Base-by-base conservation (phyloP, 495 filamentous ascomycete species). In the Haplographium delicatum region DNA sequence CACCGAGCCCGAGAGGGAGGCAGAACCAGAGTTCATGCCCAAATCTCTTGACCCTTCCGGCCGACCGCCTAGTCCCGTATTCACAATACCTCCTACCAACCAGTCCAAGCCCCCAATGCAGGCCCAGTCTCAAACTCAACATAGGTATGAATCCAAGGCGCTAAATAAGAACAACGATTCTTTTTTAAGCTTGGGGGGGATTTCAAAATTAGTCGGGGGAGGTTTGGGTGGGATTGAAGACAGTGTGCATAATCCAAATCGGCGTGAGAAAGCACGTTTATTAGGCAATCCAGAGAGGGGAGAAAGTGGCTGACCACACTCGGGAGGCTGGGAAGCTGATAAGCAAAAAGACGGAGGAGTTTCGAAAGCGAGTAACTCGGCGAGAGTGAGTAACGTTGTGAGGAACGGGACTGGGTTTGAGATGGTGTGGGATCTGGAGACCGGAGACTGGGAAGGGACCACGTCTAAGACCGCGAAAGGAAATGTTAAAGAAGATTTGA, bases 261-360 rank as follows among this genome's bases (percentile, higher is more conserved):
- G 41, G 5, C 41, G 31, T 5, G 42, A 53, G 26, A 27, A 31
- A 13, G 9, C 18, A 23, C 43, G 22, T 22, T 19, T 44, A 26
- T 35, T 54, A 3, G 20, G 20, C 6, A 25, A 26, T n/a, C 35
- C 19, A 11, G 38, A 15, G 34, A 19, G 19, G 10, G 24, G 2
- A 15, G 51, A 47, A 18, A 44, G 35, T 23, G 20, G 30, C 41
- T 54, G 51, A 54, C 51, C 45, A 54, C 44, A 13, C 44, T 53
- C 51, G 44, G 51, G 40, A 5, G 39, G 38, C 26, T 23, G 48
- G 48, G 38, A 9, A 22, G 38, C 38, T 22, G 48, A 9, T 23
- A 18, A 7, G 34, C 15, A 9, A 13, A 22, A 27, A 30, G 10
- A 20, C n/a, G 28, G 30, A 26, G 22, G 10, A 9, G 33, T 30